Percentiles rank a stretch among this genome's conserved stretches.
Conservation (phyloP, 768 basidiomycete genomes). For the Lyophyllum decastes region DNA sequence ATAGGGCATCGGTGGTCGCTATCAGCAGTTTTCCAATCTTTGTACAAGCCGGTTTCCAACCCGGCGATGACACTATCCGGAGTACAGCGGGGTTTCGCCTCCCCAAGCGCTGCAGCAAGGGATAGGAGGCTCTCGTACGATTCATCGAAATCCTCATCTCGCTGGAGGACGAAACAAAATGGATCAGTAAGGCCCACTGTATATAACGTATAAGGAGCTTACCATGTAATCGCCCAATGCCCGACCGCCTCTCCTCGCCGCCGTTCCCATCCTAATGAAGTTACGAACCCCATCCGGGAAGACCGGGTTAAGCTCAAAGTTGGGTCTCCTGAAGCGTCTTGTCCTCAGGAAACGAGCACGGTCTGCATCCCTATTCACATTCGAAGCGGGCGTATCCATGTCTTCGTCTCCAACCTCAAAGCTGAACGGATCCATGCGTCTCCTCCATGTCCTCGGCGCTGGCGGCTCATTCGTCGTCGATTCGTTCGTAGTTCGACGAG, state of each 20-base stretch:
- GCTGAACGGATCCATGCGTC: neutral
- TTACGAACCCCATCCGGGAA: slow-evolving; percentile 16
- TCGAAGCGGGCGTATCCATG: no score
- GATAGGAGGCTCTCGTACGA: slow-evolving; percentile 73
- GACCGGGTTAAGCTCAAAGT: slow-evolving; percentile 11
- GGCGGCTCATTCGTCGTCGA: neutral
- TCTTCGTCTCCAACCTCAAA: slow-evolving; percentile 8
- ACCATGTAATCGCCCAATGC: slow-evolving; percentile 55
- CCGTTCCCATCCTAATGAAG: slow-evolving; percentile 11
- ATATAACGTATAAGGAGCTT: slow-evolving; percentile 22
- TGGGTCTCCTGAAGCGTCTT: slow-evolving; percentile 10
- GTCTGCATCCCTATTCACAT: neutral
- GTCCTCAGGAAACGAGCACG: neutral
- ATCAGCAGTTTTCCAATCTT: slow-evolving; percentile 66
- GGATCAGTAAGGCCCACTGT: slow-evolving; percentile 3
- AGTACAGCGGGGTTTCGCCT: slow-evolving; percentile 66
- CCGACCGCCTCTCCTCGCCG: slow-evolving; percentile 19
- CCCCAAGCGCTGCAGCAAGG: slow-evolving; percentile 61
- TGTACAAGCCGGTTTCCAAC: slow-evolving; percentile 62
- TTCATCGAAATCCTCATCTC: slow-evolving; percentile 74
- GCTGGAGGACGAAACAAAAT: slow-evolving; percentile 37
- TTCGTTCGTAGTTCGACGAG: neutral
- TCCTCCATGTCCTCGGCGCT: slow-evolving; percentile 2
- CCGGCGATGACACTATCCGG: slow-evolving; percentile 60
- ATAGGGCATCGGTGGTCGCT: slow-evolving; percentile 81